Percentiles rank a stretch among this genome's conserved stretches.
phyloP scores from a whole-genome alignment of 2,329 filamentous ascomycete species.

The Fusarium graminum region DNA sequence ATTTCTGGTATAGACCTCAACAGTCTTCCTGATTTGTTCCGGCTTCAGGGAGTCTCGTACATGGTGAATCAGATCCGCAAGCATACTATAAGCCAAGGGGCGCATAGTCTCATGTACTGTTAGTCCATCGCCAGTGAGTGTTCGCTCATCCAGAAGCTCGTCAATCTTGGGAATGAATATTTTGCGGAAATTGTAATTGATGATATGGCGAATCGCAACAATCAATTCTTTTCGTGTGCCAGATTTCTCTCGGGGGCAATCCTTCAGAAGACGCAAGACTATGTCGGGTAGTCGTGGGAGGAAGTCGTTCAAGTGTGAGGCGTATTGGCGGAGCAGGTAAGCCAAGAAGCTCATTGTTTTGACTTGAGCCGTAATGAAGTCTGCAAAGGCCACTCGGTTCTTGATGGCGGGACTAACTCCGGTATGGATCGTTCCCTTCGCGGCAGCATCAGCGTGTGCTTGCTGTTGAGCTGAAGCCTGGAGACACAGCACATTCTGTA shows the following conservation, averaged over 20 bases:
- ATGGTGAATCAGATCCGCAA: conserved; percentile 97
- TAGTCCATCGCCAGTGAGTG: conserved; percentile 92
- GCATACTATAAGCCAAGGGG: conserved; percentile 96
- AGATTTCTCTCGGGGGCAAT: conserved; percentile 95
- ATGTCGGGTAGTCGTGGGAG: conserved; percentile 87
- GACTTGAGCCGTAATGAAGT: conserved; percentile 97
- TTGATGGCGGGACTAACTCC: conserved; percentile 94
- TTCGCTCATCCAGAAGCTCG: conserved; percentile 92
- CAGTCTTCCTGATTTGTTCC: conserved; percentile 93
- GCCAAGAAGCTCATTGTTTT: conserved; percentile 99
- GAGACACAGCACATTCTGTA: conserved; percentile 88
- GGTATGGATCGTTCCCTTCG: conserved; percentile 85
- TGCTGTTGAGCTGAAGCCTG: conserved; percentile 94
- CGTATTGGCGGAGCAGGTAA: conserved; percentile 89
- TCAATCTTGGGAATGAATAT: conserved; percentile 97
- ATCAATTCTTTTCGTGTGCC: conserved; percentile 93
- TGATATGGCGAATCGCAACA: conserved; percentile 97
- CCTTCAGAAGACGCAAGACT: conserved; percentile 89
- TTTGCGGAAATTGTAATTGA: conserved; percentile 98
- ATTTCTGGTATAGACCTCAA: conserved; percentile 97
- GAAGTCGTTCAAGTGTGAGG: conserved; percentile 89
- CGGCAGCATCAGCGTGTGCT: conserved; percentile 86
- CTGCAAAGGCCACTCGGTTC: conserved; percentile 93
- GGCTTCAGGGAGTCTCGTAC: conserved; percentile 89
- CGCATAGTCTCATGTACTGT: conserved; percentile 98